Conservation (phyloP, 805 yeast species). For the Torulaspora franciscae region DNA sequence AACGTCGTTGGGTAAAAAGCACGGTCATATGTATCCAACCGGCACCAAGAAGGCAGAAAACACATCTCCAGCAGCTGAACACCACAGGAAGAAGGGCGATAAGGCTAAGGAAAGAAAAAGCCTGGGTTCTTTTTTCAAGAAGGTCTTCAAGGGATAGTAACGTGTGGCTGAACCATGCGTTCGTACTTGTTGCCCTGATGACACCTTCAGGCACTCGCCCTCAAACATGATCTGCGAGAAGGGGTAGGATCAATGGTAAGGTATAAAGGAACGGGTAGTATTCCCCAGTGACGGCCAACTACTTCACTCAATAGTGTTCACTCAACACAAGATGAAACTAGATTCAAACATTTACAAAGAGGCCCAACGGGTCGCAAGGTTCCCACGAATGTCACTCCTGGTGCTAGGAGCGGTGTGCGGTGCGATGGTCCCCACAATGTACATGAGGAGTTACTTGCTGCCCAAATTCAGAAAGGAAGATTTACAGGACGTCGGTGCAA, state of each 20-base stretch:
- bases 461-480: slow-evolving; percentile 13
- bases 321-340: slow-evolving; percentile 21
- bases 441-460: slow-evolving; percentile 18
- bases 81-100: slow-evolving; percentile 3
- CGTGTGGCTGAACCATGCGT: background rate
- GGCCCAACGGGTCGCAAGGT: slow-evolving; percentile 26
- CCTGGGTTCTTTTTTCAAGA: slow-evolving; percentile 23
- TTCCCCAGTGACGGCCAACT: background rate
- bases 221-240: background rate
- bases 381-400: slow-evolving; percentile 25
- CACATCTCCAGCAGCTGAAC: background rate
- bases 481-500: slow-evolving; percentile 9
- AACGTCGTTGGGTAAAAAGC: slow-evolving; percentile 3
- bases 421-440: slow-evolving; percentile 30
- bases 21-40: background rate
- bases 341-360: slow-evolving; percentile 26
- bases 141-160: slow-evolving; percentile 14
- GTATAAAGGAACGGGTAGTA: background rate
- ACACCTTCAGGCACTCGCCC: background rate
- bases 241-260: background rate
- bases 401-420: slow-evolving; percentile 29
- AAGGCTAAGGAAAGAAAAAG: slow-evolving; percentile 7
- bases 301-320: background rate
- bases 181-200: slow-evolving; percentile 2
- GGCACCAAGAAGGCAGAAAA: slow-evolving; percentile 1